These are phyloP conservation scores for Rhynchosporium graminicola DNA, from an alignment of 2,329 filamentous ascomycete genomes.

Conservation along the genomic window DNA sequence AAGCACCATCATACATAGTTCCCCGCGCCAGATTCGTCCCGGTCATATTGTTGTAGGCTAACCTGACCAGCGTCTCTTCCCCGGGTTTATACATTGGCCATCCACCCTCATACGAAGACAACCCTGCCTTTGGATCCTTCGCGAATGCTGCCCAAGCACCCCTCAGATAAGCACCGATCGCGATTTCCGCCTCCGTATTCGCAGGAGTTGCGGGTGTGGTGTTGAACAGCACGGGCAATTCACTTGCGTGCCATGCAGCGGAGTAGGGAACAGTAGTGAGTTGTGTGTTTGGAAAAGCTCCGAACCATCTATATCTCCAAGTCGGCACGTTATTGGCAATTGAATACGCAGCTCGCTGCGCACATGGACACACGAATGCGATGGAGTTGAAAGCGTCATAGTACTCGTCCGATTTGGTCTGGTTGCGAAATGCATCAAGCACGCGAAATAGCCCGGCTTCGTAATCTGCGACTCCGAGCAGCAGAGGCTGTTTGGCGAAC, in stretches of 20 bases:
- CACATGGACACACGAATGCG: conserved; percentile 38
- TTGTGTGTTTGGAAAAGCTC: conserved; percentile 38
- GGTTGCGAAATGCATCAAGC: neutral
- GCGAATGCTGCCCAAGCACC: conserved; percentile 42
- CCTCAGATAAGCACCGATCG: conserved; percentile 36
- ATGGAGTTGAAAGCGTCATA: conserved; percentile 21
- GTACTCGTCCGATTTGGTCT: conserved; percentile 5
- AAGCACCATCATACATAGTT: conserved; percentile 23
- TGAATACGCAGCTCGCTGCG: conserved; percentile 27
- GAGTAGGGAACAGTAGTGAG: conserved; percentile 28
- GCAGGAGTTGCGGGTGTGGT: conserved; percentile 18
- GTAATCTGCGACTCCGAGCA: conserved; percentile 34
- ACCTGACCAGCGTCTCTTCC: conserved; percentile 23
- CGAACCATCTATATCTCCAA: conserved; percentile 41
- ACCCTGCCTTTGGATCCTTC: conserved; percentile 37
- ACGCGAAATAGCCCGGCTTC: conserved; percentile 32
- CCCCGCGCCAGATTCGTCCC: conserved; percentile 25
- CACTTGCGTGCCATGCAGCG: conserved; percentile 39
- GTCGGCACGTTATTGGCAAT: conserved; percentile 33
- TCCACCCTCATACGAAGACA: conserved; percentile 30
- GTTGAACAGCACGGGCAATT: conserved; percentile 28
- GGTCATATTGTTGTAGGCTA: conserved; percentile 31
- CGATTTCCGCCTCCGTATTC: conserved; percentile 30
- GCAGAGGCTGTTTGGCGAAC: conserved; percentile 24
- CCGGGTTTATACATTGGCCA: conserved; percentile 28